Conservation (phyloP, 108 stramenopile genomes). For the Nitzschia inconspicua region DNA sequence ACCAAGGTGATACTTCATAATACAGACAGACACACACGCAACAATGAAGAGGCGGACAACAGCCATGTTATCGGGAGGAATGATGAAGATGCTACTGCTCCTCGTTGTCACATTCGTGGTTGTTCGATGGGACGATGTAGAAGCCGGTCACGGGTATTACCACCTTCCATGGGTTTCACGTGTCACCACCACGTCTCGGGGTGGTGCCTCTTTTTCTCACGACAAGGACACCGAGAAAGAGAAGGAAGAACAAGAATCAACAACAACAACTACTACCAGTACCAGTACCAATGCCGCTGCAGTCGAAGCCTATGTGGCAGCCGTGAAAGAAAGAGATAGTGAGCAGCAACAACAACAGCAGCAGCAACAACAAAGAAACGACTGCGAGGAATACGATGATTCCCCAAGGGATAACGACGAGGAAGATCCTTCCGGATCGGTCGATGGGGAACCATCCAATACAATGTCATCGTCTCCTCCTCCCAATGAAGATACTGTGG, state of each 20-base stretch:
- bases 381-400: not conserved
- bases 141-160: no score
- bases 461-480: not conserved
- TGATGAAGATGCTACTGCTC: no score
- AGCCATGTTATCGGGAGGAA: no score
- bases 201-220: no score
- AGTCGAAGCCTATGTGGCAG: constrained; percentile 34
- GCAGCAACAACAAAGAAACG: not conserved
- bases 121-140: no score
- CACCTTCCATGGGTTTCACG: no score
- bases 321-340: constrained; percentile 27
- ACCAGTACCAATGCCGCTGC: constrained; percentile 5
- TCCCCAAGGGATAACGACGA: not conserved
- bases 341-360: not conserved
- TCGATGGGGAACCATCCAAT: not conserved
- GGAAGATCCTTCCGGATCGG: not conserved
- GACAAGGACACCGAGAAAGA: constrained; percentile 3
- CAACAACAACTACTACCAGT: not conserved
- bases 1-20: no score
- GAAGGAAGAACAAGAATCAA: not conserved
- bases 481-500: constrained; percentile 5
- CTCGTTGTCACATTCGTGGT: no score
- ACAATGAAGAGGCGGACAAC: no score
- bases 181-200: no score
- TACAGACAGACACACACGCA: no score